Conservation (phyloP, 2,329 filamentous ascomycete species). For the Lachnellula hyalina region DNA sequence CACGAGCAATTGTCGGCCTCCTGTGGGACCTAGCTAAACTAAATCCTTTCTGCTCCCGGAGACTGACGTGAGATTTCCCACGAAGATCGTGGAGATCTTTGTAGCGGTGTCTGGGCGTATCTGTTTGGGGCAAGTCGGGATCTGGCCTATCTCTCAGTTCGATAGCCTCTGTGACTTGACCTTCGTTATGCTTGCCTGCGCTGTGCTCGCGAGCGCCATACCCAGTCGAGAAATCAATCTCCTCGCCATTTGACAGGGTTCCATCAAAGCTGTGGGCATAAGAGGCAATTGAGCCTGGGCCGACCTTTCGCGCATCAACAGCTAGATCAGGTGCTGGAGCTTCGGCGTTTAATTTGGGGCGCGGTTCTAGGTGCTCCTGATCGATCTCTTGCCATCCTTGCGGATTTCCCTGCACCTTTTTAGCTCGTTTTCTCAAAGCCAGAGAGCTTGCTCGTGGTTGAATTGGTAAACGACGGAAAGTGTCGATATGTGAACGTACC, state of each 20-base stretch:
- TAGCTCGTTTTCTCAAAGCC: conserved; percentile 16
- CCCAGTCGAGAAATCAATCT: conserved; percentile 24
- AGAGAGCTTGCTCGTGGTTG: conserved; percentile 20
- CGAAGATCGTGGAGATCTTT: conserved; percentile 36
- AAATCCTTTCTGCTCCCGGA: conserved; percentile 45
- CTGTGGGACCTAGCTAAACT: conserved; percentile 50
- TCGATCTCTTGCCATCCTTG: conserved; percentile 23
- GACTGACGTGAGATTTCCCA: conserved; percentile 49
- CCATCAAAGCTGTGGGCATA: conserved; percentile 23
- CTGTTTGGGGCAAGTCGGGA: conserved; percentile 17
- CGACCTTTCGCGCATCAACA: neutral
- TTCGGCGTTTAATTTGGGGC: neutral
- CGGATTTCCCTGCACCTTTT: conserved; percentile 9
- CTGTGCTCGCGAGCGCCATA: conserved; percentile 17
- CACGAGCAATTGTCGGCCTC: conserved; percentile 62
- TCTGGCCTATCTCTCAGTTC: conserved; percentile 7
- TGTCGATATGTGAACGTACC: conserved; percentile 23
- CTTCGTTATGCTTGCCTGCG: conserved; percentile 7
- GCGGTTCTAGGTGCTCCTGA: conserved; percentile 7
- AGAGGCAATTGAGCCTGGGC: neutral
- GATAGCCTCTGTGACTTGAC: neutral
- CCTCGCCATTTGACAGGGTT: conserved; percentile 18
- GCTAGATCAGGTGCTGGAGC: neutral
- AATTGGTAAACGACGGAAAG: conserved; percentile 16
- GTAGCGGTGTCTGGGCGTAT: conserved; percentile 7